These are phyloP conservation scores for Lithohypha guttulata DNA, from an alignment of 2,329 filamentous ascomycete species.

Conservation along the genomic window DNA sequence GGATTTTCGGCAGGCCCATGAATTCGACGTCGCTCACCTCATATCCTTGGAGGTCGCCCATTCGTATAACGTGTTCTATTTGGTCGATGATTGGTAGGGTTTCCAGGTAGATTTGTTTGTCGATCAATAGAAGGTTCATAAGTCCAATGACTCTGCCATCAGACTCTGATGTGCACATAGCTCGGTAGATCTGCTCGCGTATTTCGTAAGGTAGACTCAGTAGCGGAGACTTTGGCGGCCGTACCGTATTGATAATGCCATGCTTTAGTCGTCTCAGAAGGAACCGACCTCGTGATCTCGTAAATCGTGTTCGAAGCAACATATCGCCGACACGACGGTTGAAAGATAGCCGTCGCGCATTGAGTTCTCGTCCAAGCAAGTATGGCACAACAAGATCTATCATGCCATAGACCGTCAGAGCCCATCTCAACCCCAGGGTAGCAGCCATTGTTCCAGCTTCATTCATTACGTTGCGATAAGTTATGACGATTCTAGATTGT, in stretches of 20 bases:
- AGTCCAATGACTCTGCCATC: neutral
- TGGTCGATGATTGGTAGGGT: conserved; percentile 2
- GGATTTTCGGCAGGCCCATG: neutral
- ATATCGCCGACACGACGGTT: no score
- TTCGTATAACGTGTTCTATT: conserved; percentile 6
- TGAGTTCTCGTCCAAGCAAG: neutral
- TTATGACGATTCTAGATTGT: no score
- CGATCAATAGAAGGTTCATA: conserved; percentile 1
- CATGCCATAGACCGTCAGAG: conserved; percentile 3
- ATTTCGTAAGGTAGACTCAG: conserved; percentile 1
- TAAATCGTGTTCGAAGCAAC: neutral
- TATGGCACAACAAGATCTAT: neutral
- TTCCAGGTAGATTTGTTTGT: conserved; percentile 8
- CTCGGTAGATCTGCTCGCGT: conserved; percentile 1
- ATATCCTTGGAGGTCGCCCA: conserved; percentile 3
- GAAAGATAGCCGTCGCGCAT: neutral
- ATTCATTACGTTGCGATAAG: neutral
- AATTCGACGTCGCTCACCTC: neutral
- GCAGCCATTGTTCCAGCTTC: neutral
- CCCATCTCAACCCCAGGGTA: neutral
- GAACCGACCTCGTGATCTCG: conserved; percentile 1
- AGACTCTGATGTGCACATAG: neutral
- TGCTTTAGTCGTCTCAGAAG: neutral
- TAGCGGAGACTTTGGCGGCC: neutral
- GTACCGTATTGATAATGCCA: conserved; percentile 1